Base-by-base conservation (phyloP, 164 flowering plant species). In the Akebia trifoliata region DNA sequence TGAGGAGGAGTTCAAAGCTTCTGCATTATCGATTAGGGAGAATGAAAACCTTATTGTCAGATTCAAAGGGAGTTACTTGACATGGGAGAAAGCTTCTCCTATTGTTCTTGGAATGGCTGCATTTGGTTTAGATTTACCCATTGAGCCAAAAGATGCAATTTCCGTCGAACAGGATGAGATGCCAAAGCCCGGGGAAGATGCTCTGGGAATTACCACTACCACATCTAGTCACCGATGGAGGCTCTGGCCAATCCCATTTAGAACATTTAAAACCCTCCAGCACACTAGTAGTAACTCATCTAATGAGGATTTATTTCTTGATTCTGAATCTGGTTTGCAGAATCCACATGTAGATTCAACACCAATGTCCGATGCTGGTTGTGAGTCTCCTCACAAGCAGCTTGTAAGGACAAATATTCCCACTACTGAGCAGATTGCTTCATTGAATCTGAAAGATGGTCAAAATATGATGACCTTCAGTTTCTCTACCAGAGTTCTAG, bases 391-490 rank as follows among this genome's bases (percentile, higher is more conserved):
- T 29, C 74, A 38, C 50, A 87, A 81, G 76, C 80, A 84, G 64
- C 45, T 81, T 25, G 8, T 79, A 14, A 79, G 96, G 67, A 90
- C 93, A 35, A 83, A 93, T 69, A 70, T 81, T 48, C 93, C 97
- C 7, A 84, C 91, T 24, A 80, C 69, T 54, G 96, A 84, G 64
- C 89, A 90, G 75, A 84, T 93, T 64, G 90, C 90, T 52, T 90
- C 96, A n/a, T 74, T 93, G 81, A 87, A 90, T 68, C 78, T 93
- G 60, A 79, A 80, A 71, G 97, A 93, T 46, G 99, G 99, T 40
- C 96, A 86, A 69, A 93, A 93, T 73, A 67, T 76, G 72, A 71
- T 93, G 59, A 77, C 88, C 53, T 93, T 93, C 74, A 83, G 78
- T 57, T 93, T 87, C 69, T 80, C 80, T 37, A 84, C 97, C 40